These are phyloP conservation scores for Saturnispora silvae DNA, from an alignment of 805 yeast species.

Conservation along the genomic window DNA sequence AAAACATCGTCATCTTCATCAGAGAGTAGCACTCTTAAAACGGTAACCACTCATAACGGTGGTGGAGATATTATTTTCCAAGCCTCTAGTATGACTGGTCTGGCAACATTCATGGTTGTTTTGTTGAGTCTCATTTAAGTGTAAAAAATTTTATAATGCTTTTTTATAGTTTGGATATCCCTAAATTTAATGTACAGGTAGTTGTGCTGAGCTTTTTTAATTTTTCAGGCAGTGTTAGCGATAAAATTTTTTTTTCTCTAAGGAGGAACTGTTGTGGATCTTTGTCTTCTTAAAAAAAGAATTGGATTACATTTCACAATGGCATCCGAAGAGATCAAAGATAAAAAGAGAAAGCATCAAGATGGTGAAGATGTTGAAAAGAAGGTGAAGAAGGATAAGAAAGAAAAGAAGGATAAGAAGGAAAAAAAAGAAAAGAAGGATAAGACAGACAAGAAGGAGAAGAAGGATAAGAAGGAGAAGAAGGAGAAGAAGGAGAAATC, in stretches of 20 bases:
- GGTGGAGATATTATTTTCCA: no score
- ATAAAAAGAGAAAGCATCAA: conserved; percentile 20
- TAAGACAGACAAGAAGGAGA: conserved; percentile 27
- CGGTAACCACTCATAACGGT: not conserved
- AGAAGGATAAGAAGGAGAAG: conserved; percentile 20
- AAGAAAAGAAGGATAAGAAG: conserved; percentile 28
- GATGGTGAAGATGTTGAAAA: conserved; percentile 16
- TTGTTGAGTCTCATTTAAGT: not conserved
- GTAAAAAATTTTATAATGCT: no score
- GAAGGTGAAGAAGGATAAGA: conserved; percentile 22
- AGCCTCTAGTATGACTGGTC: no score
- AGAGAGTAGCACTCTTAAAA: not conserved
- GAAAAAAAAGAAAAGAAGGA: conserved; percentile 33
- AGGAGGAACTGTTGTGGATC: not conserved
- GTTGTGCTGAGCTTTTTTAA: not conserved
- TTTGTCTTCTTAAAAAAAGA: conserved; percentile 3
- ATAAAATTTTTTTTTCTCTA: not conserved
- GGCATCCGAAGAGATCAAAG: conserved; percentile 21
- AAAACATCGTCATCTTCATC: not conserved
- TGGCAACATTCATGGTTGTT: not conserved
- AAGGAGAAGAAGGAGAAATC: conserved; percentile 14
- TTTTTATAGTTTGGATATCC: no score
- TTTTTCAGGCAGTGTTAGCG: conserved; percentile 1
- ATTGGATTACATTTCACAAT: conserved; percentile 15
- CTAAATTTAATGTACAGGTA: no score